Percentiles rank a stretch among this genome's conserved stretches.
These are phyloP conservation scores for Podospora pseudocomata DNA, from an alignment of 495 filamentous ascomycete species.

Conservation along the genomic window DNA sequence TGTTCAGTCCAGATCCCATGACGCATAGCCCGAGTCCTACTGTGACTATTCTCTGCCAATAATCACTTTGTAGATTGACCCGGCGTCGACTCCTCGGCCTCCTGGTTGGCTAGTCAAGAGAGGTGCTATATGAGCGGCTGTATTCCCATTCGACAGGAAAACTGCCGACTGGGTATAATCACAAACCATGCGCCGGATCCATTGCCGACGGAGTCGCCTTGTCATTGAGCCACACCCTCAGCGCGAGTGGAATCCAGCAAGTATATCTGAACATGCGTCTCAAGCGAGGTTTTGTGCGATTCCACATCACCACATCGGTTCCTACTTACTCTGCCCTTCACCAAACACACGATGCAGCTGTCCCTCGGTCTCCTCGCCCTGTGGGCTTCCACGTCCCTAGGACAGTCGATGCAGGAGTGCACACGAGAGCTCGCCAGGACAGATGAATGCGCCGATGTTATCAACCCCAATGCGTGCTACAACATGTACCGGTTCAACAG, in stretches of 20 bases:
- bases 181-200: slow-evolving; percentile 1
- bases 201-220: neutral
- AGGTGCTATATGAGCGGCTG: neutral
- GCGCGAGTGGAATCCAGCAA: neutral
- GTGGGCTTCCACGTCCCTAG: slow-evolving; percentile 25
- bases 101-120: neutral
- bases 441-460: slow-evolving; percentile 42
- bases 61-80: neutral
- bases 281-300: neutral
- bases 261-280: slow-evolving; percentile 1
- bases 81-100: neutral
- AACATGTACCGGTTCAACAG: slow-evolving; percentile 40
- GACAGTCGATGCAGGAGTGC: slow-evolving; percentile 34
- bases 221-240: neutral
- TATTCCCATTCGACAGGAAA: slow-evolving; percentile 12
- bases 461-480: slow-evolving; percentile 44
- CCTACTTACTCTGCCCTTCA: neutral
- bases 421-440: slow-evolving; percentile 32
- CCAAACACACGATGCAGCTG: slow-evolving; percentile 30
- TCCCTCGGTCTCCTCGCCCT: slow-evolving; percentile 24
- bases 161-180: slow-evolving; percentile 11
- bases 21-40: neutral
- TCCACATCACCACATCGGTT: neutral
- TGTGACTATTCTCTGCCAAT: neutral
- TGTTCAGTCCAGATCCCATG: neutral